Percentiles rank a stretch among this genome's conserved stretches.
Evolutionary conservation across 169 alveolate species (phyloP).

Genomic region (Plasmodium gonderi): DNA sequence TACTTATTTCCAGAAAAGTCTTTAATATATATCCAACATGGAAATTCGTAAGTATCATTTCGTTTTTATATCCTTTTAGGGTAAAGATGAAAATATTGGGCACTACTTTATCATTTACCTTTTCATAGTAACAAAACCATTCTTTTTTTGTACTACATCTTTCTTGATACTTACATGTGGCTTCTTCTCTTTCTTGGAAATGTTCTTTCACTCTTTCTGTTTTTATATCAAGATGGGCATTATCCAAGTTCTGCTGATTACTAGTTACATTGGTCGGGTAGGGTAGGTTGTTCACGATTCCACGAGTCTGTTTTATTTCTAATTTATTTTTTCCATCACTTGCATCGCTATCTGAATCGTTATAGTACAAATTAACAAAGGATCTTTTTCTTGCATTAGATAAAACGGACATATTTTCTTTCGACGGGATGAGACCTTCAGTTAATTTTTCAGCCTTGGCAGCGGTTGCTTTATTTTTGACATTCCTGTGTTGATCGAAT

Average conservation of each 20-base stretch:
- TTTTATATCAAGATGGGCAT: neutral
- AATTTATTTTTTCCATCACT: neutral
- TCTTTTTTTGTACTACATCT: neutral
- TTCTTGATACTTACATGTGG: neutral
- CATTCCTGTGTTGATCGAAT: conserved; percentile 2
- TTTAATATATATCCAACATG: conserved; percentile 57
- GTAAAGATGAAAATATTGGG: conserved; percentile 66
- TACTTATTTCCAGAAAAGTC: conserved; percentile 44
- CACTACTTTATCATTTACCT: conserved; percentile 36
- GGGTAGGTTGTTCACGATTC: too few relatives aligned
- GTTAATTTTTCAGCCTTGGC: neutral
- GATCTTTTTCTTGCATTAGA: neutral
- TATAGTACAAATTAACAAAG: neutral
- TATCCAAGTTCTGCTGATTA: neutral
- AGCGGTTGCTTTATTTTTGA: conserved; percentile 15
- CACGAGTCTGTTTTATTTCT: too few relatives aligned
- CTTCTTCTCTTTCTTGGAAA: neutral
- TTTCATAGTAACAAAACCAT: conserved; percentile 10
- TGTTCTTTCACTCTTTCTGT: neutral
- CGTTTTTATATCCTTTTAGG: conserved; percentile 6
- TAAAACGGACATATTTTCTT: neutral
- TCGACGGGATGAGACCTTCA: neutral
- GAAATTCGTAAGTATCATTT: conserved; percentile 12
- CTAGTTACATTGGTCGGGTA: too few relatives aligned
- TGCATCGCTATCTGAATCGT: neutral